Percentiles rank a stretch among this genome's conserved stretches.
phyloP scores from a whole-genome alignment of 2,329 filamentous ascomycete species.

The Trichoderma atroviride region DNA sequence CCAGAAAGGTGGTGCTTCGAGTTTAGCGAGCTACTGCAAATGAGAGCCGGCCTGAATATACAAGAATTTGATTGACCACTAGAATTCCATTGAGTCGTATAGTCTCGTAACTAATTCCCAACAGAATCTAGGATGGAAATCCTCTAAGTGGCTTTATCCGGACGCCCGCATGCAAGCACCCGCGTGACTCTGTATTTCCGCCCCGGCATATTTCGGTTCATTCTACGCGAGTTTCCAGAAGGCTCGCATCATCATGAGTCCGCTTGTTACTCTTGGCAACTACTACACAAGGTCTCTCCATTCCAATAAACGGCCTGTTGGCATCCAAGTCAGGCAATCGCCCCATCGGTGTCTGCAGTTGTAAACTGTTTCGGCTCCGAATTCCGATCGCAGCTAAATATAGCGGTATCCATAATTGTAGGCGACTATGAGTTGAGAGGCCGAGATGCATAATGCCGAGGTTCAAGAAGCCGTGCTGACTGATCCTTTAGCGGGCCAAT shows the following conservation, averaged over 20 bases:
- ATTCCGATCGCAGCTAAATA: neutral
- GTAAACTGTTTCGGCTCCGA: neutral
- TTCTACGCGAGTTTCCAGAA: neutral
- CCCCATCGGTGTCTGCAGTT: neutral
- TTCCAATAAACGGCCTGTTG: neutral
- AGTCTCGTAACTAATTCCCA: neutral
- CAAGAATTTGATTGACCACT: too few species aligned
- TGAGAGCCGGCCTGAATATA: neutral
- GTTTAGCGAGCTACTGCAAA: neutral
- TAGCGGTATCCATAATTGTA: neutral
- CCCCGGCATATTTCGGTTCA: neutral
- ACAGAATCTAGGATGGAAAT: neutral
- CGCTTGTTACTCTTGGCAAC: neutral
- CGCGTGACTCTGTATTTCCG: neutral
- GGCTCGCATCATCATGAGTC: neutral
- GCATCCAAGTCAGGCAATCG: neutral
- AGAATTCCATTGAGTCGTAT: neutral
- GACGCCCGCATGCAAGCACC: neutral
- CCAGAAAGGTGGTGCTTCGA: constrained; percentile 15
- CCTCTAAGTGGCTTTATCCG: neutral
- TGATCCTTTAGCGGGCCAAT: neutral
- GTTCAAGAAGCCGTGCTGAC: neutral
- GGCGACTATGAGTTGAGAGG: neutral
- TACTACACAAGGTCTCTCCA: neutral
- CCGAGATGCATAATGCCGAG: neutral